Conservation (phyloP, 148 eudicot genomes). For the Mesembryanthemum crystallinum region DNA sequence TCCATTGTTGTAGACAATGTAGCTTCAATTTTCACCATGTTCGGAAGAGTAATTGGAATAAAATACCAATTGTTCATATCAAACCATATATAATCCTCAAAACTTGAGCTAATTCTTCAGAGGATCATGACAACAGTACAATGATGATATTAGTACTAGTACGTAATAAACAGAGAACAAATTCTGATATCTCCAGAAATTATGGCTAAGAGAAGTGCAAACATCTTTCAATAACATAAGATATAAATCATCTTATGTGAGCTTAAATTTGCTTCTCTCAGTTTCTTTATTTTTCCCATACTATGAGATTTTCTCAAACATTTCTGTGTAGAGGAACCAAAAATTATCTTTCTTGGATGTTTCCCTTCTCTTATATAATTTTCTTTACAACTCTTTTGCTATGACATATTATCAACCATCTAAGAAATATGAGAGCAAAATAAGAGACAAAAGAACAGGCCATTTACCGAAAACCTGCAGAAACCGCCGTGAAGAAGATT, state of each 20-base stretch:
- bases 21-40: not conserved
- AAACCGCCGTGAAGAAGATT: conserved; percentile 55
- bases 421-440: not conserved
- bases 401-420: not conserved
- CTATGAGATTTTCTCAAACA: not conserved
- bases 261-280: not conserved
- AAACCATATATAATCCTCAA: not conserved
- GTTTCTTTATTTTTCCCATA: not conserved
- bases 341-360: not conserved
- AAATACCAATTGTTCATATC: not conserved
- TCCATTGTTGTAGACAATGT: not conserved
- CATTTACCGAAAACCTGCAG: conserved; percentile 84
- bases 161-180: not conserved
- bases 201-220: not conserved
- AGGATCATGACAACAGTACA: not conserved
- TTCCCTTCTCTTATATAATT: not conserved
- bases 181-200: not conserved
- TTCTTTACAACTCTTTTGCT: not conserved
- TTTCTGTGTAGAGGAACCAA: not conserved
- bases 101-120: not conserved
- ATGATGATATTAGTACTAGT: not conserved
- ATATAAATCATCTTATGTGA: not conserved
- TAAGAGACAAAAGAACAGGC: conserved; percentile 8
- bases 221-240: not conserved
- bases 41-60: too few relatives aligned